Evolutionary conservation across 140 eudicot species (phyloP).

Genomic region (Ambrosia hybrid): DNA sequence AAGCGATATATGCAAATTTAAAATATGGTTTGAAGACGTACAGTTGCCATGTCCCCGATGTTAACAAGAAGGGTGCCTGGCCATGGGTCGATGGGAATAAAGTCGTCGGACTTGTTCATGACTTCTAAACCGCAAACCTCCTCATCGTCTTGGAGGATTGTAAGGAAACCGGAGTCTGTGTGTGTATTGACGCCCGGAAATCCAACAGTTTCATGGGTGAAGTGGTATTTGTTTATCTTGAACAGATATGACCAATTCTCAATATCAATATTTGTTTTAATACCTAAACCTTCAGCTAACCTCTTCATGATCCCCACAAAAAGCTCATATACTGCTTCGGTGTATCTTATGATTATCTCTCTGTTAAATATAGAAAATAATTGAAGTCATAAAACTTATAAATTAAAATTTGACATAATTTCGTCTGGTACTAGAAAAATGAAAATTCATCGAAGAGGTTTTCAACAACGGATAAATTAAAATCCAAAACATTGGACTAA

Average conservation of each 20-base stretch:
- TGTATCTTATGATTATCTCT: slow-evolving; percentile 41
- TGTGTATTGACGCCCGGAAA: slow-evolving; percentile 42
- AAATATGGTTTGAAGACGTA: slow-evolving; percentile 12
- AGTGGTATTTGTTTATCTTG: slow-evolving; percentile 48
- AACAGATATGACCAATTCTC: slow-evolving; percentile 52
- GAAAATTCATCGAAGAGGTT: too few species aligned
- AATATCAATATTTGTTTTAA: slow-evolving; percentile 18
- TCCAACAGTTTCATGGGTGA: slow-evolving; percentile 40
- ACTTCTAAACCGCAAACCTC: slow-evolving; percentile 50
- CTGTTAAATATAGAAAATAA: slow-evolving; percentile 12
- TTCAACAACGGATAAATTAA: background rate
- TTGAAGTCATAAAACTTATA: background rate
- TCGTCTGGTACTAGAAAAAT: too few species aligned
- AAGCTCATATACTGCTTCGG: slow-evolving; percentile 39
- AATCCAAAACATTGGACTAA: background rate
- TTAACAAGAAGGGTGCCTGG: slow-evolving; percentile 49
- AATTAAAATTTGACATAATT: too few species aligned
- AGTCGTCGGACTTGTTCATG: slow-evolving; percentile 30
- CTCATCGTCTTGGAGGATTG: slow-evolving; percentile 53
- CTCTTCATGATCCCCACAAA: slow-evolving; percentile 24
- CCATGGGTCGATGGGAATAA: slow-evolving; percentile 35
- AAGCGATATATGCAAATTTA: too few species aligned
- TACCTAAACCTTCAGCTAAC: slow-evolving; percentile 38
- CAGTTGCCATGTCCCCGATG: slow-evolving; percentile 48
- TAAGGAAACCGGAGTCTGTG: slow-evolving; percentile 48